phyloP scores from a whole-genome alignment of 352 stramenopile species.

The Phytophthora fragariae region DNA sequence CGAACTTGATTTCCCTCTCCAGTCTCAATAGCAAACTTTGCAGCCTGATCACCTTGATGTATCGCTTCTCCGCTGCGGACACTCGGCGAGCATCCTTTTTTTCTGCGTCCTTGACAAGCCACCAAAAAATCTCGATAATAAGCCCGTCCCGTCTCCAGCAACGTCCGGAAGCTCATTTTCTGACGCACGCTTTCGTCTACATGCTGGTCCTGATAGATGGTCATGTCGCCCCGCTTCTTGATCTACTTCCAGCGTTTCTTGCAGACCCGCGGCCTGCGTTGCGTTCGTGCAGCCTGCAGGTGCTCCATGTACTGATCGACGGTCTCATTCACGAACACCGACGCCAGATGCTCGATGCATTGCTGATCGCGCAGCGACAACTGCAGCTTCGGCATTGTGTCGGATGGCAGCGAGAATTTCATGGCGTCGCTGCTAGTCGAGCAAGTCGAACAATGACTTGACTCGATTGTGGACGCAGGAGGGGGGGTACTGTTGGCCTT shows the following conservation, averaged over 20 bases:
- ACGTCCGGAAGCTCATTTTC: conserved; percentile 38
- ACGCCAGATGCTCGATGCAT: conserved; percentile 38
- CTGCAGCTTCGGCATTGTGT: conserved; percentile 32
- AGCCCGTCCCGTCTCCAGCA: conserved; percentile 25
- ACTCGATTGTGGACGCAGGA: not conserved
- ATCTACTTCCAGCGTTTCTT: conserved; percentile 45
- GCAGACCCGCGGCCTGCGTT: conserved; percentile 22
- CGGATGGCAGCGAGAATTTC: conserved; percentile 43
- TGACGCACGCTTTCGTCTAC: conserved; percentile 32
- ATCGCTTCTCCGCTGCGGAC: too few species aligned
- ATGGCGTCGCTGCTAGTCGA: conserved; percentile 9
- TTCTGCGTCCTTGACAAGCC: too few species aligned
- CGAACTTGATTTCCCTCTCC: too few species aligned
- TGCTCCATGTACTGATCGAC: conserved; percentile 46
- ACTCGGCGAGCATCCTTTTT: too few species aligned
- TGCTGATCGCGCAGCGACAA: conserved; percentile 28
- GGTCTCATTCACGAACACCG: conserved; percentile 41
- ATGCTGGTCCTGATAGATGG: conserved; percentile 34
- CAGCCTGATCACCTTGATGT: too few species aligned
- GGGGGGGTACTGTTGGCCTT: not conserved
- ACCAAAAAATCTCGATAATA: too few species aligned
- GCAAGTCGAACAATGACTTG: conserved; percentile 3
- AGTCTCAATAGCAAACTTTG: too few species aligned
- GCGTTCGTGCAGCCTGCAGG: conserved; percentile 11
- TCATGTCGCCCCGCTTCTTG: conserved; percentile 40